Evolutionary conservation across 495 filamentous ascomycete genomes (phyloP).

Genomic region (Talaromyces ruber): DNA sequence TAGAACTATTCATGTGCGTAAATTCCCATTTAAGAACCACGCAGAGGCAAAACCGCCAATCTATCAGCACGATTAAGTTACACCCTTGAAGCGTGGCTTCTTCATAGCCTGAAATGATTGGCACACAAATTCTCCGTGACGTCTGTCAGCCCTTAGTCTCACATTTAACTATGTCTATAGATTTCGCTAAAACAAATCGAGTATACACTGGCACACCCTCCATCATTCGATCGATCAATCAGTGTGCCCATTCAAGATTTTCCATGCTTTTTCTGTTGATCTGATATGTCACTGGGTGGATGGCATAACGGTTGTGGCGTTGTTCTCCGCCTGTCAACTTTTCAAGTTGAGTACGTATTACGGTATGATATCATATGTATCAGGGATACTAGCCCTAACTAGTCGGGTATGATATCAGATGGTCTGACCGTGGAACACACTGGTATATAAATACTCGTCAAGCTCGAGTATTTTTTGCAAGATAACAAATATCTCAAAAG

Average conservation of each 20-base stretch:
- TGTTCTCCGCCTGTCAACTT: background rate
- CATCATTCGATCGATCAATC: background rate
- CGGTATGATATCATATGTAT: slow-evolving; percentile 3
- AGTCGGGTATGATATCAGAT: slow-evolving; percentile 5
- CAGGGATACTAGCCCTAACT: background rate
- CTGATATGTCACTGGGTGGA: background rate
- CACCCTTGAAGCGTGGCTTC: background rate
- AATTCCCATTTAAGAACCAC: background rate
- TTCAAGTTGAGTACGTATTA: background rate
- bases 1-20: background rate
- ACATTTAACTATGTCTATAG: background rate
- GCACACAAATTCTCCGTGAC: background rate
- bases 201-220: too few species aligned
- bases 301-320: background rate
- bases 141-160: background rate
- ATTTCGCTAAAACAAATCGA: too few species aligned
- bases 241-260: background rate
- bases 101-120: background rate
- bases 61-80: background rate
- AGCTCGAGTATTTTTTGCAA: background rate
- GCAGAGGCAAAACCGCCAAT: background rate
- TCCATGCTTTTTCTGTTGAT: background rate
- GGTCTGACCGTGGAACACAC: background rate
- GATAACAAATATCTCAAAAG: background rate
- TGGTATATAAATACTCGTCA: background rate